These are phyloP conservation scores for Fusarium citri DNA, from an alignment of 2,329 filamentous ascomycete species.

Conservation along the genomic window DNA sequence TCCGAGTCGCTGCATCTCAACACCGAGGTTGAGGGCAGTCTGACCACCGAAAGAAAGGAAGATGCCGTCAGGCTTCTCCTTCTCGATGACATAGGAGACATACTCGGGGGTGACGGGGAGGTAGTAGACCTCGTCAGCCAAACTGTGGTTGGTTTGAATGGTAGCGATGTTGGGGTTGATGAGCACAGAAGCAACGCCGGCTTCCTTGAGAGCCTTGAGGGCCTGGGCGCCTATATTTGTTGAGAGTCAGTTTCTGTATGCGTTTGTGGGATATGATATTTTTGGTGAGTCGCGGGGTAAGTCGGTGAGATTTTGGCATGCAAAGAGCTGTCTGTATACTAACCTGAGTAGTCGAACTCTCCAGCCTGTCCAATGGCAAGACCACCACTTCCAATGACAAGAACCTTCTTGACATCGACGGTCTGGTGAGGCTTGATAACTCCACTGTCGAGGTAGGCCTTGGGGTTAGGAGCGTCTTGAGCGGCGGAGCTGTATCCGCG, in stretches of 20 bases:
- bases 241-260: slow-evolving; percentile 33
- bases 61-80: slow-evolving; percentile 94
- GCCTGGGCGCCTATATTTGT: slow-evolving; percentile 83
- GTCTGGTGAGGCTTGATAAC: slow-evolving; percentile 82
- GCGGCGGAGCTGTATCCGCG: slow-evolving; percentile 57
- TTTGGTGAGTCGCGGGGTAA: slow-evolving; percentile 30
- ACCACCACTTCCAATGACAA: slow-evolving; percentile 95
- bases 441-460: slow-evolving; percentile 90
- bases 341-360: slow-evolving; percentile 99
- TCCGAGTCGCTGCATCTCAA: slow-evolving; percentile 96
- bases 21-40: slow-evolving; percentile 95
- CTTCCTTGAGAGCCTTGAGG: slow-evolving; percentile 96
- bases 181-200: slow-evolving; percentile 88
- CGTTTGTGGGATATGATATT: slow-evolving; percentile 5
- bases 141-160: slow-evolving; percentile 95
- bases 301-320: slow-evolving; percentile 14
- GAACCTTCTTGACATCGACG: slow-evolving; percentile 94
- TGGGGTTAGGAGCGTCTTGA: slow-evolving; percentile 80
- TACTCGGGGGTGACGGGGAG: slow-evolving; percentile 98
- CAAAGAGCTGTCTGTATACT: slow-evolving; percentile 49
- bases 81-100: slow-evolving; percentile 96
- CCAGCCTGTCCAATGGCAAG: slow-evolving; percentile 97
- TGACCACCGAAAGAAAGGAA: slow-evolving; percentile 98
- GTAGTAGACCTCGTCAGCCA: slow-evolving; percentile 98
- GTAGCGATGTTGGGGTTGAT: slow-evolving; percentile 99